Conservation (phyloP, 73 alveolate genomes). For the Paramecium sonneborni region DNA sequence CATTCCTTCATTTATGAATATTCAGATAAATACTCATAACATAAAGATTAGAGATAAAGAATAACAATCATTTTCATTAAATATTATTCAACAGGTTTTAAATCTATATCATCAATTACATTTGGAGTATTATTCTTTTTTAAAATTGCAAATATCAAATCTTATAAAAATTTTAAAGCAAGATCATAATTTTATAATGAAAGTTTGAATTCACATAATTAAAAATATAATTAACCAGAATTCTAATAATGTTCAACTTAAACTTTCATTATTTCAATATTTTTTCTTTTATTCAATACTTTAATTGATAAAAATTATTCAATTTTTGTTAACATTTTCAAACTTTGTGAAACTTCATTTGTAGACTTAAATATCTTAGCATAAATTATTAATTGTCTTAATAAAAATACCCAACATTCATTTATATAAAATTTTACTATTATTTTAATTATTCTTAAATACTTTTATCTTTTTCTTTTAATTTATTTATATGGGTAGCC, state of each 20-base stretch:
- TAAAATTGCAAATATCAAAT: neutral
- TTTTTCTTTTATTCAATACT: neutral
- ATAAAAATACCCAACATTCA: neutral
- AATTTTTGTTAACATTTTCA: neutral
- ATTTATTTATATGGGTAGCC: neutral
- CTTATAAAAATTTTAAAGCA: neutral
- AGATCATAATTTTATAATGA: neutral
- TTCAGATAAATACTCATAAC: neutral
- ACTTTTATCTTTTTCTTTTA: neutral
- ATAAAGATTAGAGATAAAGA: neutral
- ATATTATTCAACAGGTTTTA: neutral
- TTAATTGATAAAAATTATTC: neutral
- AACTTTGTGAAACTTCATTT: neutral
- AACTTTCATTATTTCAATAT: neutral
- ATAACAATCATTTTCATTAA: neutral
- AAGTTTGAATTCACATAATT: neutral
- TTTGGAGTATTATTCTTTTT: neutral
- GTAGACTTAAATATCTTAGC: neutral
- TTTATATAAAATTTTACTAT: neutral
- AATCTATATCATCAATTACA: neutral
- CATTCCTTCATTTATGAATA: constrained; percentile 11
- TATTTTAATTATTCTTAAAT: neutral
- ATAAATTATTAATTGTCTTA: neutral
- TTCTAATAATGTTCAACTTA: neutral
- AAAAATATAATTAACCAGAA: neutral